A percentile compares a stretch with the other conserved stretches of the same genome.
Evolutionary conservation across 148 eudicot genomes (phyloP).

Genomic region (Vaccinium macrocarpon): DNA sequence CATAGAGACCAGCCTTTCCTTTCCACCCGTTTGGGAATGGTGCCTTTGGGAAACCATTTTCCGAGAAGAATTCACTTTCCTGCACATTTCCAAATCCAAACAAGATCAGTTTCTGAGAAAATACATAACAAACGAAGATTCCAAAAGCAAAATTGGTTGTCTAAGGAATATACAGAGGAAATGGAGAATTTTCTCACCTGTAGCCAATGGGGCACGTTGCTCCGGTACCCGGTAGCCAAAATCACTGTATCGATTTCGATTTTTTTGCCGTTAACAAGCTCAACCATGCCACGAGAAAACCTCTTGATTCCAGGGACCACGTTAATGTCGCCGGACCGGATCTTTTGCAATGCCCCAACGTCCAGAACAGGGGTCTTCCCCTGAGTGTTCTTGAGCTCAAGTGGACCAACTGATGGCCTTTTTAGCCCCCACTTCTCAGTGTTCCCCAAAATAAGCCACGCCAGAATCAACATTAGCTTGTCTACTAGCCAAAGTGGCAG

Average conservation of each 20-base stretch:
- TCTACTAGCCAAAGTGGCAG: constrained; percentile 83
- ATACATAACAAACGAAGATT: not conserved
- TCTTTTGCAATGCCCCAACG: constrained; percentile 67
- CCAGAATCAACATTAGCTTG: constrained; percentile 52
- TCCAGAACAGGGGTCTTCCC: constrained; percentile 91
- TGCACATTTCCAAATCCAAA: constrained; percentile 18
- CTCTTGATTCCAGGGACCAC: constrained; percentile 72
- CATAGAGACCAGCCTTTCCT: constrained; percentile 81
- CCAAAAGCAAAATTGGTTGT: not conserved
- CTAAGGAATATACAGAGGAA: constrained; percentile 21
- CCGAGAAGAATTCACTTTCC: constrained; percentile 74
- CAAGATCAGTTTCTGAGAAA: constrained; percentile 21
- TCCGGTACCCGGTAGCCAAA: constrained; percentile 81
- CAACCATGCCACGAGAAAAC: constrained; percentile 37
- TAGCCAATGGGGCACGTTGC: constrained; percentile 94
- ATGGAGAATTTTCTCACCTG: constrained; percentile 49
- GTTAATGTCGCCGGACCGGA: constrained; percentile 55
- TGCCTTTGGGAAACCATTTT: constrained; percentile 76
- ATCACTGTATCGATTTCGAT: constrained; percentile 63
- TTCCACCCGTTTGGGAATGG: constrained; percentile 80
- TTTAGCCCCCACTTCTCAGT: constrained; percentile 53
- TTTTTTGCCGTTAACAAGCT: constrained; percentile 51
- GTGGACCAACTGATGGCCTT: constrained; percentile 68
- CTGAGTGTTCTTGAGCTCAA: constrained; percentile 64
- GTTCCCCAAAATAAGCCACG: constrained; percentile 71